A percentile compares a stretch with the other conserved stretches of the same genome.
These are phyloP conservation scores for Erythrophleum fordii DNA, from an alignment of 306 rosid genomes.

Conservation along the genomic window DNA sequence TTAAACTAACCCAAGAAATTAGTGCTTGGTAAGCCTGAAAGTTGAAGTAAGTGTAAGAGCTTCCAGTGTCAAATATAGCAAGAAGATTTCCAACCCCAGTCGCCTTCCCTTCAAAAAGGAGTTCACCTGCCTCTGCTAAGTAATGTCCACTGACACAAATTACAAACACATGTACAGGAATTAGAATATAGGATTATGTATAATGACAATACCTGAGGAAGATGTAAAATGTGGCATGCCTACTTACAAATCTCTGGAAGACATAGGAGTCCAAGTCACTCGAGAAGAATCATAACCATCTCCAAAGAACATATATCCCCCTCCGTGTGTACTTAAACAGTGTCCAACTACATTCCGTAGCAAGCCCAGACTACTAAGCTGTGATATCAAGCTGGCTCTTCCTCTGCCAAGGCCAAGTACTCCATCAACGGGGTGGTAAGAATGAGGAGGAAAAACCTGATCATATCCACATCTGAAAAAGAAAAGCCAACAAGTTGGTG, in stretches of 20 bases:
- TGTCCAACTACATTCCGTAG: conserved; percentile 79
- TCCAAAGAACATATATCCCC: conserved; percentile 89
- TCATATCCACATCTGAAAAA: conserved; percentile 85
- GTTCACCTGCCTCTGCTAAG: conserved; percentile 76
- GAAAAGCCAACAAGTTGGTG: conserved; percentile 4
- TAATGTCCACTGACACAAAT: conserved; percentile 71
- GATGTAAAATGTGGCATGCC: conserved; percentile 14
- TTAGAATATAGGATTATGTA: conserved; percentile 8
- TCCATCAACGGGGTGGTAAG: conserved; percentile 77
- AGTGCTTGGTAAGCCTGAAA: conserved; percentile 67
- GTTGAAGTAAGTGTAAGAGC: conserved; percentile 84
- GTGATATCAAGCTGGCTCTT: conserved; percentile 76
- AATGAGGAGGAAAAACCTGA: conserved; percentile 69
- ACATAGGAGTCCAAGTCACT: conserved; percentile 74
- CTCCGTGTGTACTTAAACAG: conserved; percentile 80
- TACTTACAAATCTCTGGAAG: conserved; percentile 61
- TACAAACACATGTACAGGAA: conserved; percentile 16
- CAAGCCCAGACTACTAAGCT: conserved; percentile 72
- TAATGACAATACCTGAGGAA: not conserved
- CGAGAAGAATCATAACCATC: conserved; percentile 68
- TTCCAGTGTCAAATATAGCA: conserved; percentile 80
- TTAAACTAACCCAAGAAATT: conserved; percentile 62
- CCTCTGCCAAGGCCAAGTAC: conserved; percentile 94
- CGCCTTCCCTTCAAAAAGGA: conserved; percentile 64
- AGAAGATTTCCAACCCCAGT: conserved; percentile 56